Conservation (phyloP, 768 basidiomycete genomes). For the Boletus edulis region DNA sequence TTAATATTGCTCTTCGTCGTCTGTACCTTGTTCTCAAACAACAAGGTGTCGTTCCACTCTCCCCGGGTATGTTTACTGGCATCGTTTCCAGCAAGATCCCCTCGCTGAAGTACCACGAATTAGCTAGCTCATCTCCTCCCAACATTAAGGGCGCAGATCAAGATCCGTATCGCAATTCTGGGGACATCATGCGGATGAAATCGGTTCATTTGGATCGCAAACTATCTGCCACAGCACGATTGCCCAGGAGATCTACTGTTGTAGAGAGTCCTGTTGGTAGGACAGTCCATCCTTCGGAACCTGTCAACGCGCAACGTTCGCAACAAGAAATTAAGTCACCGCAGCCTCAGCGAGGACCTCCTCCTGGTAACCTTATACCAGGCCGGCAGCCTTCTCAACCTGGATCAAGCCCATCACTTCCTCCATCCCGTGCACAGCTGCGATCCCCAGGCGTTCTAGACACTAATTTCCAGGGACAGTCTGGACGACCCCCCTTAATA, state of each 20-base stretch:
- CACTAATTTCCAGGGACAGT: slow-evolving; percentile 42
- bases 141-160: slow-evolving; percentile 41
- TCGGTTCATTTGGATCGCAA: slow-evolving; percentile 94
- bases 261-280: slow-evolving; percentile 93
- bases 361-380: slow-evolving; percentile 36
- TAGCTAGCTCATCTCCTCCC: slow-evolving; percentile 33
- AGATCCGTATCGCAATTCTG: slow-evolving; percentile 83
- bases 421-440: slow-evolving; percentile 36
- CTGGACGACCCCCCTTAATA: slow-evolving; percentile 63
- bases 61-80: slow-evolving; percentile 54
- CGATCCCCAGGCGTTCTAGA: slow-evolving; percentile 38
- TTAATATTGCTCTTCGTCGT: slow-evolving; percentile 92
- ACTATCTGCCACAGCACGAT: slow-evolving; percentile 85
- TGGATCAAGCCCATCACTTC: slow-evolving; percentile 29
- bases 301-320: slow-evolving; percentile 44
- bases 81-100: slow-evolving; percentile 2
- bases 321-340: slow-evolving; percentile 40
- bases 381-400: slow-evolving; percentile 35
- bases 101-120: slow-evolving; percentile 9
- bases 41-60: slow-evolving; percentile 84
- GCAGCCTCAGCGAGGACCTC: slow-evolving; percentile 39
- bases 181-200: slow-evolving; percentile 93
- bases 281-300: slow-evolving; percentile 73
- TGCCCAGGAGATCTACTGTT: slow-evolving; percentile 92
- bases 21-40: slow-evolving; percentile 85